Evolutionary conservation across 805 yeast species (phyloP).

Genomic region (Candida lessepsii): DNA sequence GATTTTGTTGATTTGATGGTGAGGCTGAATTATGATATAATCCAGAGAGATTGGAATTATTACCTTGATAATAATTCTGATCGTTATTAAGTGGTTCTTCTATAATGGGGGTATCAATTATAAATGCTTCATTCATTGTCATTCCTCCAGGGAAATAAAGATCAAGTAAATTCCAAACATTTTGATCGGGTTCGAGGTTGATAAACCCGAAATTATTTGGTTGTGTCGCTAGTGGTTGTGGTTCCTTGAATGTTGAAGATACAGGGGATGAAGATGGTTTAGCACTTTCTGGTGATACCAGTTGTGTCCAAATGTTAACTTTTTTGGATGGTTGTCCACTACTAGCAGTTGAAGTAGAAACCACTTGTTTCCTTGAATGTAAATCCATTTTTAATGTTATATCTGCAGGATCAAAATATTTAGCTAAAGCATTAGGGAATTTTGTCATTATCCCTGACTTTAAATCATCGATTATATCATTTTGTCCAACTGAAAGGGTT

Average conservation of each 20-base stretch:
- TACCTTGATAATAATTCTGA: conserved; percentile 2
- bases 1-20: conserved; percentile 11
- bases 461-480: conserved; percentile 79
- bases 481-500: conserved; percentile 56
- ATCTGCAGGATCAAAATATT: conserved; percentile 69
- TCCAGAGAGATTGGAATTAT: conserved; percentile 9
- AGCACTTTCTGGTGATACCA: conserved; percentile 17
- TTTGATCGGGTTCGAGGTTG: conserved; percentile 58
- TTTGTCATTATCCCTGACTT: conserved; percentile 62
- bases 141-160: conserved; percentile 64
- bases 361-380: conserved; percentile 14
- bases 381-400: conserved; percentile 39
- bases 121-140: conserved; percentile 61
- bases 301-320: conserved; percentile 14
- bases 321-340: conserved; percentile 13
- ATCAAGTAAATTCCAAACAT: conserved; percentile 58
- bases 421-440: conserved; percentile 65
- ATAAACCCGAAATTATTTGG: conserved; percentile 7
- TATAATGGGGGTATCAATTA: conserved; percentile 48
- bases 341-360: conserved; percentile 9
- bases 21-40: conserved; percentile 14
- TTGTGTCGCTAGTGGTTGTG: neutral
- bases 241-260: conserved; percentile 13
- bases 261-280: conserved; percentile 15
- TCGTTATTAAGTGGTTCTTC: conserved; percentile 6